phyloP scores from a whole-genome alignment of 2,329 filamentous ascomycete species.

The Calycina herbarum region DNA sequence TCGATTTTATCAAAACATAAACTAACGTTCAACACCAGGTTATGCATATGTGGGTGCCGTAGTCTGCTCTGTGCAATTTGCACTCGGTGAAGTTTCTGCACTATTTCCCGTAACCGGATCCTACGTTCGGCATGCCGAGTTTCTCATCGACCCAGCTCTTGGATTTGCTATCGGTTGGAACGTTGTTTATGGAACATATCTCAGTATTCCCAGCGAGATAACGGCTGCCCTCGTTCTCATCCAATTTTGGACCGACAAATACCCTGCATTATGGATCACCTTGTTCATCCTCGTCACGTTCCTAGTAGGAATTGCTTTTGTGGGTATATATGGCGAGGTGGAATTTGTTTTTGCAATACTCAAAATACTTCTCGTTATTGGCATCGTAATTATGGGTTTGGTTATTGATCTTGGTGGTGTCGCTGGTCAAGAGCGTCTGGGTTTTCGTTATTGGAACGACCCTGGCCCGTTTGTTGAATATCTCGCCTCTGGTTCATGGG shows the following conservation, averaged over 20 bases:
- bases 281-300: conserved; percentile 41
- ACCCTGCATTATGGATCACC: conserved; percentile 44
- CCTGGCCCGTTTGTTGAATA: conserved; percentile 69
- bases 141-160: conserved; percentile 40
- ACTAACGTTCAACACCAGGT: conserved; percentile 9
- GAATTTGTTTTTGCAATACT: conserved; percentile 53
- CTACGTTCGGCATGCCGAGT: conserved; percentile 38
- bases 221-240: conserved; percentile 63
- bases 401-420: conserved; percentile 54
- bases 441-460: conserved; percentile 50
- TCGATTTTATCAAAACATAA: too few species aligned
- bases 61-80: conserved; percentile 49
- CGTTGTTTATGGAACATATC: conserved; percentile 36
- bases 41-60: conserved; percentile 35
- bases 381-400: conserved; percentile 56
- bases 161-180: conserved; percentile 38
- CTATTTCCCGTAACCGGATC: conserved; percentile 39
- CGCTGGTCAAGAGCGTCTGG: conserved; percentile 56
- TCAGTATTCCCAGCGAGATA: conserved; percentile 51
- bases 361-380: conserved; percentile 61
- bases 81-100: conserved; percentile 39
- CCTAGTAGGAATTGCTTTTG: conserved; percentile 39
- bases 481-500: conserved; percentile 56
- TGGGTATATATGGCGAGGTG: conserved; percentile 50
- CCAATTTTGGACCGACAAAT: conserved; percentile 62